Evolutionary conservation across 139 green algal species (phyloP), one percentile per base, ranked within the genome.

Genomic region (Chlorella sp.): DNA sequence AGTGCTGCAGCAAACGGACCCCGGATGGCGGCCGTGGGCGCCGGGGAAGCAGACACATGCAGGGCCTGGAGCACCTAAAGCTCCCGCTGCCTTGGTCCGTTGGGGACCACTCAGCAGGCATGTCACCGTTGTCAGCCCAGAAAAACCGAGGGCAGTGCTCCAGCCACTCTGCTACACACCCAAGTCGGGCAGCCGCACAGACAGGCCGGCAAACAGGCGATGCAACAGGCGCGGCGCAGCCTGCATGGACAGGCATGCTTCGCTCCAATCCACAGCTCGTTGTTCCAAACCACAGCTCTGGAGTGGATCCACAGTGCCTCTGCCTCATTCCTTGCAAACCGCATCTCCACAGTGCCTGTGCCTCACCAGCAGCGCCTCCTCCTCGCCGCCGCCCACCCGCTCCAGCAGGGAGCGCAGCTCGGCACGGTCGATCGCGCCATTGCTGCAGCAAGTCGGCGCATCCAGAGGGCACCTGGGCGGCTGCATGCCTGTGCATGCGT

Each of bases 331-430:
- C n/a, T n/a, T n/a, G n/a, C n/a, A n/a, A n/a, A n/a, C n/a, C n/a
- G n/a, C n/a, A n/a, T n/a, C n/a, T n/a, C n/a, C n/a, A n/a, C n/a
- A n/a, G n/a, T n/a, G n/a, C n/a, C n/a, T n/a, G n/a, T n/a, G n/a
- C n/a, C n/a, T n/a, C 70, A 86, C 81, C 81, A 79, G 51, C 30
- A 46, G 58, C 36, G 84, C 77, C 7, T 68, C 46, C 0, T 89
- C 73, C 28, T 46, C 40, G 17, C 86, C 86, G 24, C 73, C 58
- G 0, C 86, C 86, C 41, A 89, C 86, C 34, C 70, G n/a, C 73
- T 89, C 86, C 64, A 89, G 81, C 56, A 89, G 36, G 24, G 19
- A 8, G 24, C 73, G 44, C 56, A 89, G 74, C 40, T 89, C 86
- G 1, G 83, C 58, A 17, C 67, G 32, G 36, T 87, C 73, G 28